Evolutionary conservation across 2,329 filamentous ascomycete species (phyloP), one percentile per base, ranked within the genome.

Genomic region (Ustulina deusta): DNA sequence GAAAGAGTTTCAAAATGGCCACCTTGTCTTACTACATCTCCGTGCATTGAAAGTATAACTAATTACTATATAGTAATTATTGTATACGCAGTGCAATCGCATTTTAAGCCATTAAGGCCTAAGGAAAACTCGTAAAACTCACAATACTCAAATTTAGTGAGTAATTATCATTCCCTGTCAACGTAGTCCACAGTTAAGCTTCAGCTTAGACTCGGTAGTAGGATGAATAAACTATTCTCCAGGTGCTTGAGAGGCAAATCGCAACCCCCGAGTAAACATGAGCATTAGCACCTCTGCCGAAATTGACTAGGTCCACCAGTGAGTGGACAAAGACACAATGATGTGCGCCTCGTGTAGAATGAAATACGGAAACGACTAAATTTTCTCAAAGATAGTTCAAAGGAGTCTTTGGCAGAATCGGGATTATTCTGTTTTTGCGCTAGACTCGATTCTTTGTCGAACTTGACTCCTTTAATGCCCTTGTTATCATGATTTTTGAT

Each of bases 331-430:
- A 55, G 49, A 36, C 5, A 32, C 1, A 20, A 49, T 25, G 15
- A 13, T 17, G n/a, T n/a, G n/a, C n/a, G n/a, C n/a, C n/a, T n/a
- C n/a, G n/a, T n/a, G n/a, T 9, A 42, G 11, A n/a, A 29, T 6
- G 27, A 38, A 1, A 27, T 63, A 60, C 63, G 63, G 27, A 69
- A 66, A 66, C 63, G 54, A 63, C 20, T 27, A 6, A 20, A 4
- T 51, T 49, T 27, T 27, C 3, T n/a, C 25, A 20, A 51, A 17
- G 7, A 32, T 38, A 7, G 27, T 15, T 54, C 34, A 69, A 69
- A 65, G 59, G 13, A 17, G 13, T 44, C 54, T 60, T 68, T 56
- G 48, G 51, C 11, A 7, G 3, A 22, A 11, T 17, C 20, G 34
- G 34, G 17, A 34, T 61, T 27, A 40, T 22, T 7, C 29, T 20